Evolutionary conservation across 176 grass and related monocot genomes (phyloP), one percentile per base, ranked within the genome.

Genomic region (Ensete ventricosum): DNA sequence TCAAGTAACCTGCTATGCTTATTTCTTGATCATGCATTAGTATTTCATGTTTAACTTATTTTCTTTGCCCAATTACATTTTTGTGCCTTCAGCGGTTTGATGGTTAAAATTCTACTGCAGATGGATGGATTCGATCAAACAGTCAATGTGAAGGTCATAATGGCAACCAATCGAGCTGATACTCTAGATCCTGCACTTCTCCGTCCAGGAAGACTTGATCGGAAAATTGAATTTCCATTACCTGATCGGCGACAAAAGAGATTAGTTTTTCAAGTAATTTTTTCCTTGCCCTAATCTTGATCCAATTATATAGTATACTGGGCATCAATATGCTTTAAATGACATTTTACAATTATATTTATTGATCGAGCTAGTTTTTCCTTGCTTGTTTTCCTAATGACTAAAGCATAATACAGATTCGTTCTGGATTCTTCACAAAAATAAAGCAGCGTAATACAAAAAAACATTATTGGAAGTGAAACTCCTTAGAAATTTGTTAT

Each of bases 81-180:
- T 24, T 62, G 21, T 48, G 34, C 34, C 54, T 9, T 52, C 64
- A 11, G 20, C 50, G 24, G 34, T 70, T 70, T 70, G 6, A 65
- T 50, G 16, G 51, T 70, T n/a, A 43, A 70, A 25, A 65, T 70
- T 27, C 43, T 78, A 58, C 80, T 85, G 69, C 88, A 97, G 94
- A 97, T 97, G 94, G 94, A 97, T 87, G 94, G 94, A 58, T 97
- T 97, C 77, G 94, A 97, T 77, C 93, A 97, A 71, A 97, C 94
- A 19, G 94, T 97, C 49, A 97, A 97, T 82, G 94, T 97, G 64
- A 97, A 97, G 82, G 94, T 97, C 73, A 97, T 97, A 83, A 97
- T 97, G 94, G 94, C 94, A 10, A 97, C 94, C 14, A 97, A 97
- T 77, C 80, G 94, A 53, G 94, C 94, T 17, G 94, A 97, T 73